These are phyloP conservation scores for Beauveria rudraprayagi DNA, from an alignment of 2,329 filamentous ascomycete genomes.

Conservation along the genomic window DNA sequence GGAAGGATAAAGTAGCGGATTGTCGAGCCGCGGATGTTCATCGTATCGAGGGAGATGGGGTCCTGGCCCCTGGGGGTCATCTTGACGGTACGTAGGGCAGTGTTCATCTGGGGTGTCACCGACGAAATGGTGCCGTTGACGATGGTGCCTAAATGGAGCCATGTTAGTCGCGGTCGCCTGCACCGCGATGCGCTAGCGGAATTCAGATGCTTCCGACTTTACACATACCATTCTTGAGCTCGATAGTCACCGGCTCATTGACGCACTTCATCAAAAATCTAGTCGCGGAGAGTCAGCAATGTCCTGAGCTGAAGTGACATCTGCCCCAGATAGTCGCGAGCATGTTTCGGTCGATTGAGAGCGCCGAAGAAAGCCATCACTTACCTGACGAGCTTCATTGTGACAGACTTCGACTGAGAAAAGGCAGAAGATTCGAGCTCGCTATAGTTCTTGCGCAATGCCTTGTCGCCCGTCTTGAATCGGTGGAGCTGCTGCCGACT, in stretches of 20 bases:
- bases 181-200: not conserved
- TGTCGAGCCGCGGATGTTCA: slow-evolving; percentile 93
- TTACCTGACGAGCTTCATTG: slow-evolving; percentile 96
- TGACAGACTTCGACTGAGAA: slow-evolving; percentile 29
- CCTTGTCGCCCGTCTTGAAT: slow-evolving; percentile 8
- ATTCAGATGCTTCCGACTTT: no score
- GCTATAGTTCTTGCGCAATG: slow-evolving; percentile 7
- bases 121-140: slow-evolving; percentile 95
- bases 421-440: not conserved
- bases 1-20: slow-evolving; percentile 96
- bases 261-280: slow-evolving; percentile 99
- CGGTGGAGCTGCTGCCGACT: slow-evolving; percentile 11
- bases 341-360: slow-evolving; percentile 15
- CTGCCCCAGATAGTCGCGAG: slow-evolving; percentile 31
- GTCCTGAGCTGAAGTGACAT: not conserved
- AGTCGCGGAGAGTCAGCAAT: slow-evolving; percentile 22
- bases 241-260: slow-evolving; percentile 97
- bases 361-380: slow-evolving; percentile 20
- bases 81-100: slow-evolving; percentile 87
- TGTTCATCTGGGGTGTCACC: slow-evolving; percentile 98
- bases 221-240: slow-evolving; percentile 88
- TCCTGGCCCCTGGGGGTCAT: slow-evolving; percentile 89
- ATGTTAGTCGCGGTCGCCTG: not conserved
- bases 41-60: slow-evolving; percentile 80
- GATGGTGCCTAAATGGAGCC: slow-evolving; percentile 63